Percentiles rank a stretch among this genome's conserved stretches.
Conservation (phyloP, 352 stramenopile species). For the Plasmopara halstedii region DNA sequence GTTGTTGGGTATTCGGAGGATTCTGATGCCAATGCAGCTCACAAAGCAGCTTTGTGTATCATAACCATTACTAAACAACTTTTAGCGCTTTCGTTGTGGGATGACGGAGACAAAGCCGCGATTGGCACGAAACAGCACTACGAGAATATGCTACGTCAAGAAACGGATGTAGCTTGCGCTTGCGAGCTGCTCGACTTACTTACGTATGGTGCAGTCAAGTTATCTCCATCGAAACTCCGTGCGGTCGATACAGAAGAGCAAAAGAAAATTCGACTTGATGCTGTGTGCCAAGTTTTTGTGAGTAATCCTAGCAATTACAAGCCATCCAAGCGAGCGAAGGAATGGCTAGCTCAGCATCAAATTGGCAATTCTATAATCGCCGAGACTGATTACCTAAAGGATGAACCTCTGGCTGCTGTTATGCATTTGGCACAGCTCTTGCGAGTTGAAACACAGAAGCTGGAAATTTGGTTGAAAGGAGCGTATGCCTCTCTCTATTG, state of each 20-base stretch:
- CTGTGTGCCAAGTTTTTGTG: constrained; percentile 44
- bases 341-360: constrained; percentile 34
- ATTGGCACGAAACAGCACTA: constrained; percentile 18
- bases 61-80: constrained; percentile 29
- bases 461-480: constrained; percentile 53
- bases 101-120: constrained; percentile 14
- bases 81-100: constrained; percentile 26
- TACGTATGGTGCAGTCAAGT: constrained; percentile 46
- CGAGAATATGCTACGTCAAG: constrained; percentile 18
- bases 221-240: constrained; percentile 25
- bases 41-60: constrained; percentile 24
- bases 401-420: constrained; percentile 33
- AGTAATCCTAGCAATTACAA: constrained; percentile 66
- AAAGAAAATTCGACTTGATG: constrained; percentile 22
- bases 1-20: constrained; percentile 29
- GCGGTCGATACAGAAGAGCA: constrained; percentile 9
- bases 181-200: constrained; percentile 51
- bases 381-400: constrained; percentile 1
- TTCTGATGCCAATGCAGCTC: constrained; percentile 13
- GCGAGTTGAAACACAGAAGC: constrained; percentile 26
- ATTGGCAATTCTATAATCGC: constrained; percentile 2
- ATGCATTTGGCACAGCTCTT: constrained; percentile 47
- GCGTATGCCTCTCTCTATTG: constrained; percentile 64
- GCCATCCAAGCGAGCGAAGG: constrained; percentile 28
- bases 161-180: constrained; percentile 29